These are phyloP conservation scores for Carpinus fangiana DNA, from an alignment of 306 rosid species.

Conservation along the genomic window DNA sequence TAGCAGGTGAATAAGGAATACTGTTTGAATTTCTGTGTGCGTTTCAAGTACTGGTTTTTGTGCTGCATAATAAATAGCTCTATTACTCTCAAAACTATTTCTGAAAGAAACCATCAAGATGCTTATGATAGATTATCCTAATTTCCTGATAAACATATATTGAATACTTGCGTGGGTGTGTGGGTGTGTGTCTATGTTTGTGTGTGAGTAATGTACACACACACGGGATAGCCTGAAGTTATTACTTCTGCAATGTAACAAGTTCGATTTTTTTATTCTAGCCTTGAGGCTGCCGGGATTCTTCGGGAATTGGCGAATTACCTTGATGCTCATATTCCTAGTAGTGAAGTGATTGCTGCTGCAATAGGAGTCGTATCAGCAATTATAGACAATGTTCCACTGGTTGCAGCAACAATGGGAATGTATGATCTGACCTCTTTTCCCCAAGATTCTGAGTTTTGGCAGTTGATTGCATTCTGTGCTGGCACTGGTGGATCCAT, in stretches of 20 bases:
- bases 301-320: conserved; percentile 86
- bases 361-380: conserved; percentile 85
- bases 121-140: background rate
- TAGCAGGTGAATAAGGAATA: conserved; percentile 57
- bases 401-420: conserved; percentile 95
- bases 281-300: conserved; percentile 90
- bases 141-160: background rate
- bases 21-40: background rate
- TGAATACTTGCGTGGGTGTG: background rate
- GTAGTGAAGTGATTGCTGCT: conserved; percentile 69
- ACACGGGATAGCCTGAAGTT: background rate
- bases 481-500: conserved; percentile 99
- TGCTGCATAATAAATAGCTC: background rate
- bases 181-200: background rate
- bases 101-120: background rate
- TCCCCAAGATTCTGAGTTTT: conserved; percentile 90
- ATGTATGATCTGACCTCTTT: conserved; percentile 81
- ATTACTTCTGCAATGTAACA: conserved; percentile 2
- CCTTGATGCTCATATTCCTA: conserved; percentile 74
- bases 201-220: too few species aligned
- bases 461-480: conserved; percentile 88
- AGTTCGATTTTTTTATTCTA: conserved; percentile 26
- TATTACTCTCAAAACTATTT: background rate
- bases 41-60: background rate
- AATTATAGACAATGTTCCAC: conserved; percentile 84